These are phyloP conservation scores for Aschersonia sp. DNA, from an alignment of 2,329 filamentous ascomycete species.

Conservation along the genomic window DNA sequence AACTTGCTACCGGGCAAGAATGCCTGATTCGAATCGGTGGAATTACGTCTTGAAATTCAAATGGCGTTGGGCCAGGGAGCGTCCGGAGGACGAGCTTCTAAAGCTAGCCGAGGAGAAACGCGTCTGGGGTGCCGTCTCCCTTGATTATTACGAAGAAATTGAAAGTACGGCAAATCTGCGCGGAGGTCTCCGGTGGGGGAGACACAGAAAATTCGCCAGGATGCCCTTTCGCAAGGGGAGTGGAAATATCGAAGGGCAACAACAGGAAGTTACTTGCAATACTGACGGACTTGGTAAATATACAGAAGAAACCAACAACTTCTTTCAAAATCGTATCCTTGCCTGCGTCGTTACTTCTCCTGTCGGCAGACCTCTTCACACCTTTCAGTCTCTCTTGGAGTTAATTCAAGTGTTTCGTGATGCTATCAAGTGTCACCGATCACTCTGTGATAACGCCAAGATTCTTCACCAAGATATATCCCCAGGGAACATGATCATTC, in stretches of 20 bases:
- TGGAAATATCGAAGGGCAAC: not conserved
- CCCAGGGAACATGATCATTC: conserved; percentile 8
- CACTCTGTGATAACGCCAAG: conserved; percentile 4
- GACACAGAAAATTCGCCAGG: conserved; percentile 4
- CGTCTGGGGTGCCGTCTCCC: conserved; percentile 13
- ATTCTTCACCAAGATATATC: conserved; percentile 8
- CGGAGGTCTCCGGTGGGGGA: conserved; percentile 5
- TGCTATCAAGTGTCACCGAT: conserved; percentile 8
- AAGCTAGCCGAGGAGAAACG: conserved; percentile 12
- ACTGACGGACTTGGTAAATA: conserved; percentile 3
- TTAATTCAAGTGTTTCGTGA: conserved; percentile 8
- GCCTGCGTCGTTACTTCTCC: conserved; percentile 9
- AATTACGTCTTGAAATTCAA: conserved; percentile 16
- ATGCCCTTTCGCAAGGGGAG: not conserved
- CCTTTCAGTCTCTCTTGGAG: conserved; percentile 5
- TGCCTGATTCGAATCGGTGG: conserved; percentile 11
- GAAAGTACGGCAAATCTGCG: conserved; percentile 8
- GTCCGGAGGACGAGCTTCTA: conserved; percentile 17
- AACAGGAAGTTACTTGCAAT: not conserved
- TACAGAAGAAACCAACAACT: conserved; percentile 5
- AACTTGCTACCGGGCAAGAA: conserved; percentile 16
- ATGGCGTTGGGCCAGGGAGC: conserved; percentile 16
- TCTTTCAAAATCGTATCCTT: conserved; percentile 8
- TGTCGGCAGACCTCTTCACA: conserved; percentile 7
- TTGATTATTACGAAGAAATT: conserved; percentile 11